Evolutionary conservation across 768 basidiomycete species (phyloP), one percentile per base, ranked within the genome.

Genomic region (Coprinopsis marcescibilis): DNA sequence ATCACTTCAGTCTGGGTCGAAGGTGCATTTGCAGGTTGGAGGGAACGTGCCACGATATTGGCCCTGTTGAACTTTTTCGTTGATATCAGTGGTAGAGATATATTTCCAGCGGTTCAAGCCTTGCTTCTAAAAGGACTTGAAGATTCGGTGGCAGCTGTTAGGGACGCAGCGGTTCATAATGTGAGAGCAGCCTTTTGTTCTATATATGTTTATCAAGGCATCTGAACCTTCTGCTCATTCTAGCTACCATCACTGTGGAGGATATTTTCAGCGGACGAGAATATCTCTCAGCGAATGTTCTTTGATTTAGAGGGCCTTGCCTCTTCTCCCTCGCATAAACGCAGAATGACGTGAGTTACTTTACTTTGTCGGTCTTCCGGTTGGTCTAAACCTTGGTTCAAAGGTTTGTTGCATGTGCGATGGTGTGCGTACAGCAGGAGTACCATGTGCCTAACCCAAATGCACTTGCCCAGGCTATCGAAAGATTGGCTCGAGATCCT

Each of bases 331-430:
- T 64, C 68, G 33, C 76, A 73, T 61, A 77, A 83, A 46, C 73
- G 75, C 57, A 76, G 88, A 52, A 79, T 85, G 73, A 88, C 85
- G 85, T 86, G 68, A 51, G 83, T 71, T 10, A 37, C 39, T 46
- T 52, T 50, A 37, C 20, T 21, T 49, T 21, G 4, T 25, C 32
- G 48, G 37, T 19, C 26, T 38, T 42, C 11, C 32, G 34, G 32
- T 29, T 17, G 45, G 41, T 36, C 34, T 49, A n/a, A n/a, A n/a
- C n/a, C n/a, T n/a, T n/a, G n/a, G n/a, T n/a, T n/a, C n/a, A n/a
- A n/a, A 92, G 86, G 35, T 94, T 83, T 57, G 71, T 91, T 29
- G 78, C 80, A 17, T 90, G 85, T n/a, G n/a, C n/a, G n/a, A n/a
- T n/a, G n/a, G n/a, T n/a, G n/a, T n/a, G n/a, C n/a, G n/a, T n/a